Conservation (phyloP, 441 rosid genomes). For the Syzygium syzygioides region DNA sequence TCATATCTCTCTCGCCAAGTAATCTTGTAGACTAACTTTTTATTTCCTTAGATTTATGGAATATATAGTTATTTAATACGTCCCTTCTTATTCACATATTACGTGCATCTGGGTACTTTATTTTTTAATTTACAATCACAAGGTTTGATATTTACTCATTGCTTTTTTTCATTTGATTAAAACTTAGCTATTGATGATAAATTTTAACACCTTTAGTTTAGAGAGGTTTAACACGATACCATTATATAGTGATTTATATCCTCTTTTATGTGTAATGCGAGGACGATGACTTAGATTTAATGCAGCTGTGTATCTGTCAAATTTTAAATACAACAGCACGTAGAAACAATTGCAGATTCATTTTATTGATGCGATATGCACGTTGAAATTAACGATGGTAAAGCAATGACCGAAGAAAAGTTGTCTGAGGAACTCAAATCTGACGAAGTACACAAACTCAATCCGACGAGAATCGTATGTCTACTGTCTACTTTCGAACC, state of each 20-base stretch:
- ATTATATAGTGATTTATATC: background rate
- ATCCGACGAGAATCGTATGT: background rate
- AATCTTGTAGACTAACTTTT: too few species aligned
- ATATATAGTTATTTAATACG: too few species aligned
- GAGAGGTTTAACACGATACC: rapidly evolving
- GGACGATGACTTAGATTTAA: background rate
- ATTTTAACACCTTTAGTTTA: background rate
- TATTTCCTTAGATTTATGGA: too few species aligned
- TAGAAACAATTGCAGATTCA: background rate
- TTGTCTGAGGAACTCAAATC: background rate
- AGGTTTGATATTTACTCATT: background rate
- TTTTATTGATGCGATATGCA: background rate
- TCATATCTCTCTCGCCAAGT: too few species aligned
- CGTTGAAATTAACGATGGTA: background rate
- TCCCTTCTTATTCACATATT: background rate
- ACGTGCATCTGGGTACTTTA: background rate
- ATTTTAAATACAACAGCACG: background rate
- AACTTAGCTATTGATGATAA: background rate
- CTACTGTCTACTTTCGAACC: background rate
- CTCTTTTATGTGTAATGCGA: background rate
- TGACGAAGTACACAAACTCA: background rate
- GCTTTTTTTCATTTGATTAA: background rate
- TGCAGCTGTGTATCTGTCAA: background rate
- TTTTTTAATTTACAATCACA: background rate
- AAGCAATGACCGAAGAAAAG: background rate